Evolutionary conservation across 805 yeast genomes (phyloP).

Genomic region (Maudiozyma turicensis): DNA sequence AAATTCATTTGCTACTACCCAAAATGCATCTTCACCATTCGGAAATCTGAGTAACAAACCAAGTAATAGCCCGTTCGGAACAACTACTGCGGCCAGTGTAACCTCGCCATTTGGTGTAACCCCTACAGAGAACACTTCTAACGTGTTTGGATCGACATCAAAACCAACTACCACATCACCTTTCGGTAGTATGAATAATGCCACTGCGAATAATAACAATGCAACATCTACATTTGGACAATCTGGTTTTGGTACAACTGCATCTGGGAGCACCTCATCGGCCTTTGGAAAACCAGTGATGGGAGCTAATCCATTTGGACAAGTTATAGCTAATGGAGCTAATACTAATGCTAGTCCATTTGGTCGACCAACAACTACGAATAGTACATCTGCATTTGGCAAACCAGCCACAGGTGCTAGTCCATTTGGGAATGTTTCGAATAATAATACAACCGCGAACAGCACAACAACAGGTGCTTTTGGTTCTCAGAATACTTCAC

Average conservation of each 20-base stretch:
- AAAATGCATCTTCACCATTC: slow-evolving; percentile 1
- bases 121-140: not conserved
- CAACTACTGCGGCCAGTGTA: not conserved
- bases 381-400: slow-evolving; percentile 7
- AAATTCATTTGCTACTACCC: not conserved
- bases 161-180: slow-evolving; percentile 18
- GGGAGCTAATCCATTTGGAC: slow-evolving; percentile 1
- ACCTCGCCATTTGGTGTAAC: slow-evolving; percentile 3
- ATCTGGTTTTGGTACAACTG: slow-evolving; percentile 13
- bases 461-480: not conserved
- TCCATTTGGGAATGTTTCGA: not conserved
- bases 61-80: not conserved
- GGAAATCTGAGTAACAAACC: not conserved
- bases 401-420: not conserved
- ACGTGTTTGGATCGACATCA: slow-evolving; percentile 5
- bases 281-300: not conserved
- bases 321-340: too few species aligned
- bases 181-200: slow-evolving; percentile 8
- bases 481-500: not conserved
- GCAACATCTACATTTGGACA: slow-evolving; percentile 4
- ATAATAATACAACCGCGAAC: not conserved
- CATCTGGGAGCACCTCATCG: slow-evolving; percentile 13
- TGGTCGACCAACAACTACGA: not conserved
- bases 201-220: slow-evolving; percentile 5
- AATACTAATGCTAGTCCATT: not conserved